Percentiles rank a stretch among this genome's conserved stretches.
Conservation (phyloP, 352 stramenopile species). For the Pythium phragmitis region DNA sequence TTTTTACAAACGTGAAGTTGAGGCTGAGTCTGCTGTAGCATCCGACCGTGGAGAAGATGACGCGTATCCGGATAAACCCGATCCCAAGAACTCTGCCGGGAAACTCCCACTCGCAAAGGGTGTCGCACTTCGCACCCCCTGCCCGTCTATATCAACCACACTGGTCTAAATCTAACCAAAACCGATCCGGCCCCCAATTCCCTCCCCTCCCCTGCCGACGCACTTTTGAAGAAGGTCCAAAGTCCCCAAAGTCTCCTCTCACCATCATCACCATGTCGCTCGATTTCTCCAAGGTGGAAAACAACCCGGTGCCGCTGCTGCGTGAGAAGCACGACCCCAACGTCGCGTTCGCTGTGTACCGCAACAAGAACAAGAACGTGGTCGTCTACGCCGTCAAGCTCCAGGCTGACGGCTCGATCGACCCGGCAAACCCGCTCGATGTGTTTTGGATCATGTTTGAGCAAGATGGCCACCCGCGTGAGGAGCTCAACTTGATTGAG, state of each 20-base stretch:
- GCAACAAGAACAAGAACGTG: conserved; percentile 91
- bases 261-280: conserved; percentile 50
- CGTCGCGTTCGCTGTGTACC: conserved; percentile 83
- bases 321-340: conserved; percentile 75
- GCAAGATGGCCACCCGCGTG: conserved; percentile 72
- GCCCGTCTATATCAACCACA: too few species aligned
- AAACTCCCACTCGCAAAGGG: conserved; percentile 4
- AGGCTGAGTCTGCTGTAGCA: not conserved
- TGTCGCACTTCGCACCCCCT: conserved; percentile 13
- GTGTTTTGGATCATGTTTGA: conserved; percentile 92
- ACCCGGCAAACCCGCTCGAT: conserved; percentile 69
- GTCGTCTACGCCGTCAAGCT: conserved; percentile 79
- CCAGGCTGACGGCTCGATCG: conserved; percentile 60
- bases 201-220: not conserved
- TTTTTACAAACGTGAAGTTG: conserved; percentile 33
- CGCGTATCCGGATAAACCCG: conserved; percentile 14
- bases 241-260: not conserved
- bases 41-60: conserved; percentile 15
- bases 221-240: conserved; percentile 12
- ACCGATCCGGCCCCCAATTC: not conserved
- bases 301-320: conserved; percentile 79
- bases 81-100: not conserved
- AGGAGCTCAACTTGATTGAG: conserved; percentile 88
- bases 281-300: conserved; percentile 87
- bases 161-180: not conserved